phyloP scores from a whole-genome alignment of 2,329 filamentous ascomycete genomes.

The Cadophora luteo-olivacea region DNA sequence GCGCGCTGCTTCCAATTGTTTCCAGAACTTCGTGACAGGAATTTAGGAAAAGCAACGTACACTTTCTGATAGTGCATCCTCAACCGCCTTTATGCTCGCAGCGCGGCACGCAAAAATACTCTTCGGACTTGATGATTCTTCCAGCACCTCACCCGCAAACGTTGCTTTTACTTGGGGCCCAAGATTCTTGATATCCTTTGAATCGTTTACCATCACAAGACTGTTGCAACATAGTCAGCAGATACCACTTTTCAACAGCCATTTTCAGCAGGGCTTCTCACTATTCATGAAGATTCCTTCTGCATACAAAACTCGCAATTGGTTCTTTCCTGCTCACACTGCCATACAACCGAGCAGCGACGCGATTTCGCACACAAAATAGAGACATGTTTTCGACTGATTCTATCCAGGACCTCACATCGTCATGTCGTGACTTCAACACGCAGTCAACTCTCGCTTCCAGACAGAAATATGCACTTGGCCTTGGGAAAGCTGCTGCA shows the following conservation, averaged over 20 bases:
- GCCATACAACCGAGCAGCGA: not conserved
- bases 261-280: not conserved
- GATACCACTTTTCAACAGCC: not conserved
- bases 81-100: slow-evolving; percentile 2
- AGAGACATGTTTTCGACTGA: not conserved
- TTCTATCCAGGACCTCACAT: not conserved
- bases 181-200: not conserved
- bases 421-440: not conserved
- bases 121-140: slow-evolving; percentile 13
- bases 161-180: slow-evolving; percentile 6
- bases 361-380: not conserved
- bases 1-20: not conserved
- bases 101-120: slow-evolving; percentile 13
- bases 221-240: not conserved
- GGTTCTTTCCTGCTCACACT: not conserved
- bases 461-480: not conserved
- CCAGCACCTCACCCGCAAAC: slow-evolving; percentile 12
- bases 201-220: slow-evolving; percentile 9
- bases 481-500: not conserved
- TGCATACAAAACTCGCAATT: not conserved
- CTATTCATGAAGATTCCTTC: slow-evolving; percentile 13
- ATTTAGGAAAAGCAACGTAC: not conserved
- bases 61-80: not conserved
- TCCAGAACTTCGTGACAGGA: not conserved
- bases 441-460: not conserved